Evolutionary conservation across 2,329 filamentous ascomycete genomes (phyloP).

Genomic region (Fusarium neocosmosporiellum): DNA sequence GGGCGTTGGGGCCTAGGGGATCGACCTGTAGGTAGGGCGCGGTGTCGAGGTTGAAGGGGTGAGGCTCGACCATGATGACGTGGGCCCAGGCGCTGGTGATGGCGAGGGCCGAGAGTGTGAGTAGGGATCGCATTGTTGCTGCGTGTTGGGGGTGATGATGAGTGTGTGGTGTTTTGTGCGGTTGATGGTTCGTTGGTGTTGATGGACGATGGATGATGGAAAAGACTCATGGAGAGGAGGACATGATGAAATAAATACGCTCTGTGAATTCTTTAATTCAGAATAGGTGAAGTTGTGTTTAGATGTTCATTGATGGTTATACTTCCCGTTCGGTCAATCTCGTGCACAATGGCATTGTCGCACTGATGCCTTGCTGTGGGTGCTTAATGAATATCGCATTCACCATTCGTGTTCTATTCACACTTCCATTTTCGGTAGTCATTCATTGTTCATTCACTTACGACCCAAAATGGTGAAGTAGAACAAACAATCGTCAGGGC

Average conservation of each 20-base stretch:
- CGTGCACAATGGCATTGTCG: not conserved
- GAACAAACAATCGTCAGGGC: not conserved
- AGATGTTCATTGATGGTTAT: not conserved
- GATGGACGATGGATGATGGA: not conserved
- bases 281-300: not conserved
- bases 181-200: not conserved
- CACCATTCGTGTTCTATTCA: not conserved
- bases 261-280: not conserved
- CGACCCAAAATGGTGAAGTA: not conserved
- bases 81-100: slow-evolving; percentile 16
- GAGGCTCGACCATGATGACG: slow-evolving; percentile 44
- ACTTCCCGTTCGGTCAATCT: not conserved
- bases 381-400: not conserved
- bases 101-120: slow-evolving; percentile 5
- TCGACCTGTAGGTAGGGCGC: slow-evolving; percentile 35
- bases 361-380: not conserved
- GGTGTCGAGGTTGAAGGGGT: slow-evolving; percentile 44
- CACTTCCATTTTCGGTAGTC: not conserved
- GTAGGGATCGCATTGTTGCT: slow-evolving; percentile 14
- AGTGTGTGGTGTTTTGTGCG: not conserved
- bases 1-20: slow-evolving; percentile 32
- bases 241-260: not conserved
- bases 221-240: not conserved
- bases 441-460: not conserved
- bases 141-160: not conserved